Evolutionary conservation across 805 yeast species (phyloP).

Genomic region (Dipodascus geniculatus): DNA sequence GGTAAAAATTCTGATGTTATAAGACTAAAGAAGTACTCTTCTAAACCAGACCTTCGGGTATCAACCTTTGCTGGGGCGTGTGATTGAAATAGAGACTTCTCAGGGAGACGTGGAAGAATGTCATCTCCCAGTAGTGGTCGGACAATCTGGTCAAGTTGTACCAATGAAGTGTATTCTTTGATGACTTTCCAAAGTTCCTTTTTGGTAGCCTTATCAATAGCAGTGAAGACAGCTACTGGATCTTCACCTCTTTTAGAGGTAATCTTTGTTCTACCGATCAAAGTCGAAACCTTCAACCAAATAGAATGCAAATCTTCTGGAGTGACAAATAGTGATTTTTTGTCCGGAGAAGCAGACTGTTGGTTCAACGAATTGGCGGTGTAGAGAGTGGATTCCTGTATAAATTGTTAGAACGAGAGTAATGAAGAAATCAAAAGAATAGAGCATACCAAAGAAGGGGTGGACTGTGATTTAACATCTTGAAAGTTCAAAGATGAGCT

Average conservation of each 20-base stretch:
- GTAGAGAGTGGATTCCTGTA: neutral
- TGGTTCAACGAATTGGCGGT: neutral
- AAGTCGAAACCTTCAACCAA: conserved; percentile 18
- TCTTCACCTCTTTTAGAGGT: conserved; percentile 37
- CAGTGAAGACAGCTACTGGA: conserved; percentile 48
- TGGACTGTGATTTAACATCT: neutral
- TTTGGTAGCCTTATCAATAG: conserved; percentile 46
- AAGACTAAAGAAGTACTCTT: conserved; percentile 31
- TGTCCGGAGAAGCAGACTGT: too few relatives aligned
- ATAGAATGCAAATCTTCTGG: conserved; percentile 20
- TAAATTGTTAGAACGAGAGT: neutral
- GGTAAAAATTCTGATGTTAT: conserved; percentile 31
- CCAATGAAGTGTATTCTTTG: conserved; percentile 50
- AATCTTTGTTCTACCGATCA: conserved; percentile 20
- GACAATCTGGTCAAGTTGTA: conserved; percentile 47
- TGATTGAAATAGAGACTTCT: conserved; percentile 41
- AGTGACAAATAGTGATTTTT: conserved; percentile 12
- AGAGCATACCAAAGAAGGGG: neutral
- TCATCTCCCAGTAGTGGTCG: conserved; percentile 33
- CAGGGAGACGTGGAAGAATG: conserved; percentile 52
- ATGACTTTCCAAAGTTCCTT: conserved; percentile 68
- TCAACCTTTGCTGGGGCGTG: conserved; percentile 59
- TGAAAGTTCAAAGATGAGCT: neutral
- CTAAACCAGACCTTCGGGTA: conserved; percentile 40
- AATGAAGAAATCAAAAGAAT: neutral